Conservation (phyloP, 331 rosid genomes). For the Acacia pycnantha region DNA sequence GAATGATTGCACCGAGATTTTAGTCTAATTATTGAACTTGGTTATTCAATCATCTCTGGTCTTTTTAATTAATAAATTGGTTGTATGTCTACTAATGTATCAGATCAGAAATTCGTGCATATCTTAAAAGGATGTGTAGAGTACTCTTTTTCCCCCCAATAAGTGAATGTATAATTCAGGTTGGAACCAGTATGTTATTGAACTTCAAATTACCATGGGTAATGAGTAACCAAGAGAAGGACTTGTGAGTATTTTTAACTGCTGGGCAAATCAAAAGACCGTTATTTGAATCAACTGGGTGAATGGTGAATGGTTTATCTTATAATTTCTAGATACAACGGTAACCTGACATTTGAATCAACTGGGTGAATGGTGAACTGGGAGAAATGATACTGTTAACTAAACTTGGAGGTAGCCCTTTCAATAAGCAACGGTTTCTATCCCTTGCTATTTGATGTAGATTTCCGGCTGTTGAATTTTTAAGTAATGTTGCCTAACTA, state of each 20-base stretch:
- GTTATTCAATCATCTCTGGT: not conserved
- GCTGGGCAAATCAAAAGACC: not conserved
- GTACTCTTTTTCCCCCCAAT: too few species aligned
- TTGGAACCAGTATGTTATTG: not conserved
- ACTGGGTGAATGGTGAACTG: not conserved
- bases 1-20: not conserved
- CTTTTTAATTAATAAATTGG: not conserved
- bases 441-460: not conserved
- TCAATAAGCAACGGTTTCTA: not conserved
- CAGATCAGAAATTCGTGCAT: not conserved
- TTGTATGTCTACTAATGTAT: not conserved
- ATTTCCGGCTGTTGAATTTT: not conserved
- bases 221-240: not conserved
- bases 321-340: not conserved
- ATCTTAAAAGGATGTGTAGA: not conserved
- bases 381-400: not conserved
- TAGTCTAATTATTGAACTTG: not conserved
- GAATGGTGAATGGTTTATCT: not conserved
- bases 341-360: not conserved
- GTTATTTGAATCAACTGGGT: not conserved
- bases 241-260: not conserved
- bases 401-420: not conserved
- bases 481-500: not conserved
- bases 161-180: not conserved
- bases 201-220: not conserved